Evolutionary conservation across 2,329 filamentous ascomycete species (phyloP), one percentile per base, ranked within the genome.

Genomic region (Hypoxylon sp.): DNA sequence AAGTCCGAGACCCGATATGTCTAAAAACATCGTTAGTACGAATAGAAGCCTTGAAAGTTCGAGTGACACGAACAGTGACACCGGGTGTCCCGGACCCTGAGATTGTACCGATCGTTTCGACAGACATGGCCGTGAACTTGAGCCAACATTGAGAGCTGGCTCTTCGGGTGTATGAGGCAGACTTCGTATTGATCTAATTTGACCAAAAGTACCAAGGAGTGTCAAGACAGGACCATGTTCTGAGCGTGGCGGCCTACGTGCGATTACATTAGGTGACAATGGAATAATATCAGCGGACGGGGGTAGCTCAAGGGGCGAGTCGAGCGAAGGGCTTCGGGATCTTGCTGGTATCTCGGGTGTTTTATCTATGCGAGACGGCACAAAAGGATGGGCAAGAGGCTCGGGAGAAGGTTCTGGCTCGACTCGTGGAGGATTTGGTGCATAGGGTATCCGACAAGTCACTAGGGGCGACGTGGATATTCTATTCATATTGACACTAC

Each of bases 281-380:
- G 37, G 34, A n/a, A 22, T 50, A 13, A 30, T 34, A 11, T 26
- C 22, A 20, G 26, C 48, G 28, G 37, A 39, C 6, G 63, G 52
- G 26, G 69, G 68, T 15, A 68, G 67, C 56, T 71, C 68, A 34
- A 53, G 46, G 39, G 69, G 65, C 19, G 66, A 68, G 49, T 26
- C 50, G 6, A 67, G 49, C 3, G 66, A 64, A 1, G 50, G 43
- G 15, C 51, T 57, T 54, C 59, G 62, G 43, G 66, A 54, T 26
- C 24, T 62, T 32, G 69, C 49, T 49, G 58, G 56, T 10, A 70
- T 53, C 28, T 43, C 39, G 39, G 68, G 69, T 6, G 65, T 63
- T 30, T 19, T 50, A 19, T 62, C 41, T 15, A 44, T 37, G 19
- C 49, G 28, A 17, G 59, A 17, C 8, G 59, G 59, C 30, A 52